Percentiles rank a stretch among this genome's conserved stretches.
These are phyloP conservation scores for Colletotrichum sp. DNA, from an alignment of 2,329 filamentous ascomycete genomes.

Conservation along the genomic window DNA sequence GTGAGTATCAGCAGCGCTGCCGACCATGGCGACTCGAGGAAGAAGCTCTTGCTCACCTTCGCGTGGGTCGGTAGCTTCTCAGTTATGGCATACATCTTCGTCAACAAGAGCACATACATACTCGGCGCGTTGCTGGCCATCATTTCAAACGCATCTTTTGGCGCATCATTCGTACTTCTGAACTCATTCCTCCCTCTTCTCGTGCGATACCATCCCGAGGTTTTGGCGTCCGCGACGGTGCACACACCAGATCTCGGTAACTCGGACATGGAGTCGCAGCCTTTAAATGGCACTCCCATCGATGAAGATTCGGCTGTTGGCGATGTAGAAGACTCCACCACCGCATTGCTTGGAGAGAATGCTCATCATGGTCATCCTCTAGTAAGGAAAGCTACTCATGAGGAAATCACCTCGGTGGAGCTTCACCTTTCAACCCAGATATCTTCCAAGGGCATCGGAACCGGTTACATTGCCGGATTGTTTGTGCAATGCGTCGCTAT, in stretches of 20 bases:
- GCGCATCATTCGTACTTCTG: slow-evolving; percentile 90
- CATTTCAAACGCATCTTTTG: slow-evolving; percentile 91
- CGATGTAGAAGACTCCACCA: slow-evolving; percentile 45
- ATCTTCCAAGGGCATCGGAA: slow-evolving; percentile 90
- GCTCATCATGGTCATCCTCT: slow-evolving; percentile 34
- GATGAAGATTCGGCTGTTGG: slow-evolving; percentile 30
- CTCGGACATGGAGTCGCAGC: slow-evolving; percentile 37
- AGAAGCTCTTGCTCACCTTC: slow-evolving; percentile 85
- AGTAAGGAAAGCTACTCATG: slow-evolving; percentile 43
- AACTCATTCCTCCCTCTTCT: slow-evolving; percentile 95
- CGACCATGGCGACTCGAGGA: slow-evolving; percentile 91
- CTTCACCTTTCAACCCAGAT: slow-evolving; percentile 87
- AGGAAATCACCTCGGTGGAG: slow-evolving; percentile 65
- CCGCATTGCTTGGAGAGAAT: slow-evolving; percentile 48
- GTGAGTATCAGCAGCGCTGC: slow-evolving; percentile 96
- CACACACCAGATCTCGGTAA: slow-evolving; percentile 35
- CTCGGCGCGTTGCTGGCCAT: slow-evolving; percentile 85
- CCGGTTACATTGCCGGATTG: slow-evolving; percentile 88
- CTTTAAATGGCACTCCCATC: slow-evolving; percentile 36
- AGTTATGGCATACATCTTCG: slow-evolving; percentile 87
- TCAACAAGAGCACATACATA: slow-evolving; percentile 77
- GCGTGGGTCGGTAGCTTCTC: slow-evolving; percentile 80
- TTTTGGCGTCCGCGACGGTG: slow-evolving; percentile 30
- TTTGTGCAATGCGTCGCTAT: slow-evolving; percentile 85
- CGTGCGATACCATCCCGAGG: slow-evolving; percentile 79